Evolutionary conservation across 305 asterid genomes (phyloP).

Genomic region (Coffea humblotiana): DNA sequence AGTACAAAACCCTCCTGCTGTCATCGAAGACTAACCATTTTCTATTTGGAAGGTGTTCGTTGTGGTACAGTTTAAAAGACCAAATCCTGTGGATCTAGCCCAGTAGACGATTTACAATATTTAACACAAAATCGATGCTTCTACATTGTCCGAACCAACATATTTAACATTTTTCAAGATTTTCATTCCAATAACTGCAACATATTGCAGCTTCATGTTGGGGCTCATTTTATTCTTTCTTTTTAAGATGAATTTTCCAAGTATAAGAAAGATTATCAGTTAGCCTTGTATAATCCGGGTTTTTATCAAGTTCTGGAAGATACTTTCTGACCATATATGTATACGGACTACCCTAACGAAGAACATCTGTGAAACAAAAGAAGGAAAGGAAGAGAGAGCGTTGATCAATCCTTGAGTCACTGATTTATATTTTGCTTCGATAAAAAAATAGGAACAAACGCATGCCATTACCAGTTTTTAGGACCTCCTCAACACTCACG

Average conservation of each 20-base stretch:
- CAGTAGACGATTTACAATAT: too few relatives aligned
- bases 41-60: not conserved
- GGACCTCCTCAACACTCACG: too few relatives aligned
- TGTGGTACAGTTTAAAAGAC: not conserved
- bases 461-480: too few relatives aligned
- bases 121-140: too few relatives aligned
- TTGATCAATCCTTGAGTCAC: too few relatives aligned
- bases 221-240: not conserved
- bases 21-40: not conserved
- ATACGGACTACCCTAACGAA: not conserved
- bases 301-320: not conserved
- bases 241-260: too few relatives aligned
- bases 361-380: not conserved
- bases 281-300: not conserved
- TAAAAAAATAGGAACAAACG: too few relatives aligned
- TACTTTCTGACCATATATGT: not conserved
- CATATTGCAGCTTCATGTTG: not conserved
- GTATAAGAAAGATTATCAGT: too few relatives aligned
- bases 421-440: too few relatives aligned
- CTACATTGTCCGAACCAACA: too few relatives aligned
- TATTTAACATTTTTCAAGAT: too few relatives aligned
- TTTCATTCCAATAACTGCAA: too few relatives aligned
- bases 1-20: slow-evolving; percentile 9
- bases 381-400: not conserved
- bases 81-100: not conserved